Percentiles rank a stretch among this genome's conserved stretches.
These are phyloP conservation scores for Cercospora beticola DNA, from an alignment of 2,329 filamentous ascomycete species.

Conservation along the genomic window DNA sequence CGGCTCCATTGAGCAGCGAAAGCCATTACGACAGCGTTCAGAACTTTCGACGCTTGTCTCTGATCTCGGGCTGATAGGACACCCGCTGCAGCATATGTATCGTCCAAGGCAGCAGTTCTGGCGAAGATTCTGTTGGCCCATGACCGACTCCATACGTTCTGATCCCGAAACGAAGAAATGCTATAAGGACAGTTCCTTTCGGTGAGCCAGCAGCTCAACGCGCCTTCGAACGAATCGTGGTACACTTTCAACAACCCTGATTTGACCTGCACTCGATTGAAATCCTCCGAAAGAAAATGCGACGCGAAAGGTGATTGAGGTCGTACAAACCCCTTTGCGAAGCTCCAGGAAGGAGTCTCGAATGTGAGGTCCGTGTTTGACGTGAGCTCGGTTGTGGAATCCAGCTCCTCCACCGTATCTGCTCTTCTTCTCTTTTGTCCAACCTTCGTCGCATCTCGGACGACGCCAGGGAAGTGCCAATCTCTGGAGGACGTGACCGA, in stretches of 20 bases:
- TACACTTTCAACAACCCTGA: constrained; percentile 22
- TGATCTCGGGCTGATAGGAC: constrained; percentile 18
- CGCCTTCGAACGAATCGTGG: constrained; percentile 24
- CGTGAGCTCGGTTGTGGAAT: neutral
- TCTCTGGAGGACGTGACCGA: neutral
- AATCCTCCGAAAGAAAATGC: constrained; percentile 20
- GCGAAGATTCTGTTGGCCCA: constrained; percentile 24
- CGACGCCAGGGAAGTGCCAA: neutral
- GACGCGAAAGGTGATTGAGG: constrained; percentile 14
- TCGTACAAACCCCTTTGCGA: constrained; percentile 10
- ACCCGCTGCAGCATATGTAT: constrained; percentile 18
- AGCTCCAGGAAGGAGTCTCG: neutral
- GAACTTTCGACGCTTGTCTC: constrained; percentile 19
- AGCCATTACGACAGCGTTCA: constrained; percentile 22
- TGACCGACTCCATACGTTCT: constrained; percentile 22
- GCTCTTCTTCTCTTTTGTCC: neutral
- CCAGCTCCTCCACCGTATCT: neutral
- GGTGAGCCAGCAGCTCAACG: constrained; percentile 24
- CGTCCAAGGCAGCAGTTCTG: constrained; percentile 22
- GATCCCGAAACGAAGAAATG: constrained; percentile 16
- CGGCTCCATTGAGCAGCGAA: constrained; percentile 26
- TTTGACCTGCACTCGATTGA: constrained; percentile 20
- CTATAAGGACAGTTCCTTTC: constrained; percentile 25
- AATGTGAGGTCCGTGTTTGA: neutral
- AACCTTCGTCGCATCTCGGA: neutral